phyloP scores from a whole-genome alignment of 257 asterid species.

The Nicotiana benthamiana region DNA sequence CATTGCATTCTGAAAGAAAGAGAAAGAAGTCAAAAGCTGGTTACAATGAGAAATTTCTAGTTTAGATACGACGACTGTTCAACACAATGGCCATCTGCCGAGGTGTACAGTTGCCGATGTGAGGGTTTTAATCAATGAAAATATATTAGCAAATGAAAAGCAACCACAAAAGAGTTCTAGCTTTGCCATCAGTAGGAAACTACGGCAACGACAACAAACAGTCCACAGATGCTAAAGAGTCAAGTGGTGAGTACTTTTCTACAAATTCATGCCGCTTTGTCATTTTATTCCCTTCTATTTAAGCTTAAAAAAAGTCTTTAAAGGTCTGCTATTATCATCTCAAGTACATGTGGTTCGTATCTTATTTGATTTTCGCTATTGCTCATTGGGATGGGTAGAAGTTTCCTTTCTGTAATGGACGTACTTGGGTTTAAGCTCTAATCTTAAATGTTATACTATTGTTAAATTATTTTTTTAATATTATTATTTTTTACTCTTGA shows the following conservation, averaged over 20 bases:
- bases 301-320: too few relatives aligned
- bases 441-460: too few relatives aligned
- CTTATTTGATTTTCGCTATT: slow-evolving; percentile 41
- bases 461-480: too few relatives aligned
- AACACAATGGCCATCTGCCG: slow-evolving; percentile 7
- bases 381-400: slow-evolving; percentile 17
- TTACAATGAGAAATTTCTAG: slow-evolving; percentile 20
- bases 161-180: slow-evolving; percentile 11
- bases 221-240: slow-evolving; percentile 17
- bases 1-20: neutral
- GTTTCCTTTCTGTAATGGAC: too few relatives aligned
- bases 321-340: neutral
- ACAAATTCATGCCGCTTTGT: neutral
- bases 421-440: too few relatives aligned
- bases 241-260: slow-evolving; percentile 32
- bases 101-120: slow-evolving; percentile 21
- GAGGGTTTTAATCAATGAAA: slow-evolving; percentile 23
- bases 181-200: slow-evolving; percentile 1
- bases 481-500: too few relatives aligned
- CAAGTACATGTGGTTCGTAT: neutral
- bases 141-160: slow-evolving; percentile 25
- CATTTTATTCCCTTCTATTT: neutral
- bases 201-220: slow-evolving; percentile 14
- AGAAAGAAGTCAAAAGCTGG: slow-evolving; percentile 14
- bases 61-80: neutral